These are phyloP conservation scores for Trametes pubescens DNA, from an alignment of 1,284 basidiomycete species.

Conservation along the genomic window DNA sequence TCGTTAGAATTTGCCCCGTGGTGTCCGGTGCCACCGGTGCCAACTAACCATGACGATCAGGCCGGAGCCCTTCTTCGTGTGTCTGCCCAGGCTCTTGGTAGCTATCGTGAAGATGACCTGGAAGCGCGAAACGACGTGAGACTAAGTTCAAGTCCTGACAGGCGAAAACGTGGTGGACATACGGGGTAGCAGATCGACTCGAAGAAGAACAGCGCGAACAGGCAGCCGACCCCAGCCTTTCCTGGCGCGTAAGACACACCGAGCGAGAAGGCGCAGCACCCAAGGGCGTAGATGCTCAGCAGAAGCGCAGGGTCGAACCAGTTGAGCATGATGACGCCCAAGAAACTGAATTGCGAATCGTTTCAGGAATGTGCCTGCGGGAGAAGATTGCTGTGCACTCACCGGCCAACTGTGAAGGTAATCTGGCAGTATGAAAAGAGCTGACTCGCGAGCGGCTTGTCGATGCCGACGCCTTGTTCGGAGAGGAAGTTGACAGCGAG, in stretches of 20 bases:
- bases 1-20: slow-evolving; percentile 12
- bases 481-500: slow-evolving; percentile 77
- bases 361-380: not conserved
- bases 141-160: slow-evolving; percentile 6
- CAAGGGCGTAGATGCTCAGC: slow-evolving; percentile 61
- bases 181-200: slow-evolving; percentile 78
- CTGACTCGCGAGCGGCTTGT: slow-evolving; percentile 60
- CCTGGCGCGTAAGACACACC: slow-evolving; percentile 62
- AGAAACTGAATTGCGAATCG: slow-evolving; percentile 52
- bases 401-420: slow-evolving; percentile 75
- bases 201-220: slow-evolving; percentile 81
- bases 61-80: slow-evolving; percentile 76
- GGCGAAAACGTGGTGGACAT: slow-evolving; percentile 14
- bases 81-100: slow-evolving; percentile 72
- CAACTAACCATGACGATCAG: slow-evolving; percentile 67
- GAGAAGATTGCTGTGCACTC: slow-evolving; percentile 29
- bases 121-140: not conserved
- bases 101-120: slow-evolving; percentile 76
- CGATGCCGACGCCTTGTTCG: slow-evolving; percentile 69
- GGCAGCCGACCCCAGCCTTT: slow-evolving; percentile 63
- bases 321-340: slow-evolving; percentile 69
- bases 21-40: slow-evolving; percentile 19
- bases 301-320: slow-evolving; percentile 73
- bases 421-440: slow-evolving; percentile 79
- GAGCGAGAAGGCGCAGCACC: slow-evolving; percentile 62